Percentiles rank a stretch among this genome's conserved stretches.
Conservation (phyloP, 1,139 yeast species). For the Nakaseomyces sp. region DNA sequence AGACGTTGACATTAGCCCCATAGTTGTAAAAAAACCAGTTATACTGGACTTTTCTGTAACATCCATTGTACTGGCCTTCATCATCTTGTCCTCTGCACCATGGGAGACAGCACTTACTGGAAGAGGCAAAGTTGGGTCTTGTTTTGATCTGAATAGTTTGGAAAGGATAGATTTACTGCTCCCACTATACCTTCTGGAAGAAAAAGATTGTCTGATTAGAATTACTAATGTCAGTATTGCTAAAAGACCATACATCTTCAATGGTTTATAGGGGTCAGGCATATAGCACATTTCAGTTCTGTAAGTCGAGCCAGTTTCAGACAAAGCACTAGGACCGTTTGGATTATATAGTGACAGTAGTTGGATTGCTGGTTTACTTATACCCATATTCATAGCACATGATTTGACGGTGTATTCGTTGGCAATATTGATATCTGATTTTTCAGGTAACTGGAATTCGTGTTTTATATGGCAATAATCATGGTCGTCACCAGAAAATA, state of each 20-base stretch:
- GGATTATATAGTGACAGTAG: conserved; percentile 60
- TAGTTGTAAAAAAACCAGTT: conserved; percentile 8
- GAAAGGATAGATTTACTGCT: not conserved
- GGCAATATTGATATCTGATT: conserved; percentile 34
- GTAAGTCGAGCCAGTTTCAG: conserved; percentile 15
- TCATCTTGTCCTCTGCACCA: not conserved
- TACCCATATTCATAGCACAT: conserved; percentile 89
- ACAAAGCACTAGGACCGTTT: conserved; percentile 14
- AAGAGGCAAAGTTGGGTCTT: conserved; percentile 11
- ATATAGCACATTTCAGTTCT: conserved; percentile 44
- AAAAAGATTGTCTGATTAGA: not conserved
- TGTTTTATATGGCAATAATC: conserved; percentile 83
- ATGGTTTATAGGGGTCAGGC: conserved; percentile 58
- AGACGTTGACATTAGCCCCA: conserved; percentile 8
- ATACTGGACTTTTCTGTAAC: not conserved
- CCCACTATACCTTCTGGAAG: not conserved
- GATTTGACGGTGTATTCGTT: conserved; percentile 84
- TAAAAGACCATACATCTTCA: conserved; percentile 34
- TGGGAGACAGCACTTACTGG: conserved; percentile 12
- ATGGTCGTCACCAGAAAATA: conserved; percentile 93
- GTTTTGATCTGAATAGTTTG: not conserved
- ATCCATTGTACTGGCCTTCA: not conserved
- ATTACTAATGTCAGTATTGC: conserved; percentile 23
- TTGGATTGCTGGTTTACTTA: conserved; percentile 76
- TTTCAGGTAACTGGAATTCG: conserved; percentile 31